Conservation (phyloP, 306 rosid species). For the Sindora glabra region DNA sequence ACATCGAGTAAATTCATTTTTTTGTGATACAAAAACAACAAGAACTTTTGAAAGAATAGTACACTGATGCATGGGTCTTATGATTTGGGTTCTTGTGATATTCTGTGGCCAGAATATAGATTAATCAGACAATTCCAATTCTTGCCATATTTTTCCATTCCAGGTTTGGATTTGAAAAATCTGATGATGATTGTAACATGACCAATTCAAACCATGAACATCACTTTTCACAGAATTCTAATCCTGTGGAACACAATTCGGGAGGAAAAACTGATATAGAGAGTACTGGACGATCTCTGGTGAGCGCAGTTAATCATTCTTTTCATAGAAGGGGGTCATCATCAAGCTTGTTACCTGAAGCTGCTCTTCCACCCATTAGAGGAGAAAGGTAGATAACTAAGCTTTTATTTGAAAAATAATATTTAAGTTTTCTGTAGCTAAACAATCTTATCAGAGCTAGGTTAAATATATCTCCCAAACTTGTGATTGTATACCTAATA, state of each 20-base stretch:
- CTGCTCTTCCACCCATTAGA: constrained; percentile 25
- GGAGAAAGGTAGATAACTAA: constrained; percentile 74
- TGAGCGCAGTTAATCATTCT: constrained; percentile 15
- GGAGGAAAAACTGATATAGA: constrained; percentile 43
- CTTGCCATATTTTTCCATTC: constrained; percentile 17
- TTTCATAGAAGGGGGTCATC: constrained; percentile 44
- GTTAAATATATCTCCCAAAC: too few species aligned
- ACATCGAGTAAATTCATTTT: background rate
- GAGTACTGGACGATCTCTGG: constrained; percentile 32
- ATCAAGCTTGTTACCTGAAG: constrained; percentile 44
- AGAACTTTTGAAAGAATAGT: background rate
- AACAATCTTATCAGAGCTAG: too few species aligned
- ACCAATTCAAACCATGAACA: constrained; percentile 49
- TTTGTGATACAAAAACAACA: background rate
- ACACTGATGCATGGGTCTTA: background rate
- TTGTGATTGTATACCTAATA: too few species aligned
- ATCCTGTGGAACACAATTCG: constrained; percentile 30
- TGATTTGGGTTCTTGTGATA: too few species aligned
- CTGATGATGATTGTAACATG: constrained; percentile 43
- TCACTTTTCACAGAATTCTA: constrained; percentile 31
- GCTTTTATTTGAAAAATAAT: too few species aligned
- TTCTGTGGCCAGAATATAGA: too few species aligned
- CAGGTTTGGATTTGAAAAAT: constrained; percentile 46
- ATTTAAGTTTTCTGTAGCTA: too few species aligned
- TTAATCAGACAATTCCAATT: background rate